A percentile compares a stretch with the other conserved stretches of the same genome.
phyloP scores from a whole-genome alignment of 106 monocot genomes.

The Narthecium ossifragum region DNA sequence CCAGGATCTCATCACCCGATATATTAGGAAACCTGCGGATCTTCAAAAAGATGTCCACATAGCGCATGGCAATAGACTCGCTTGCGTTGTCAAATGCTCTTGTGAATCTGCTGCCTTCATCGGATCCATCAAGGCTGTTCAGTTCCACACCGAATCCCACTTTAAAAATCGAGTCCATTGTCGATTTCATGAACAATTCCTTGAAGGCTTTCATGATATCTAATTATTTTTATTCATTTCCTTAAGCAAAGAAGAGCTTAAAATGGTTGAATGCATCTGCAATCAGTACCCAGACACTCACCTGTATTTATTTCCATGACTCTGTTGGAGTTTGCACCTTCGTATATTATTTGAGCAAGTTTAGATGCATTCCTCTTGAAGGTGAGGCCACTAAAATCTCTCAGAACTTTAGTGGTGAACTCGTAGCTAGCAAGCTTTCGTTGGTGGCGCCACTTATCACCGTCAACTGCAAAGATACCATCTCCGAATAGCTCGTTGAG shows the following conservation, averaged over 20 bases:
- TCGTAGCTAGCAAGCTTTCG: conserved; percentile 20
- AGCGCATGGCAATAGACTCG: conserved; percentile 1
- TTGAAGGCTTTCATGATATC: background rate
- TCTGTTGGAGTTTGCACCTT: background rate
- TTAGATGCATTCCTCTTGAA: conserved; percentile 10
- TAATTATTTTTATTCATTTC: background rate
- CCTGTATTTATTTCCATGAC: conserved; percentile 13
- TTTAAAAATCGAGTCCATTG: conserved; percentile 33
- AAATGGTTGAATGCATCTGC: too few relatives aligned
- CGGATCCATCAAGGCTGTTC: conserved; percentile 12
- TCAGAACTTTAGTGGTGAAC: conserved; percentile 9
- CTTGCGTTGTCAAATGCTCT: conserved; percentile 26
- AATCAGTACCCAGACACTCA: background rate
- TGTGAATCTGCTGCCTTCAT: conserved; percentile 9
- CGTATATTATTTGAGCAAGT: background rate
- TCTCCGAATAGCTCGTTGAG: conserved; percentile 19
- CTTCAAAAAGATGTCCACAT: conserved; percentile 17
- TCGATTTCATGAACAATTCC: conserved; percentile 29
- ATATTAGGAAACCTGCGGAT: conserved; percentile 10
- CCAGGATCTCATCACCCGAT: too few relatives aligned
- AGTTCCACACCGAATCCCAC: conserved; percentile 26
- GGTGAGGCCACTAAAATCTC: conserved; percentile 6
- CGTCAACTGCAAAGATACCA: conserved; percentile 30
- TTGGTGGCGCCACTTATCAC: conserved; percentile 25
- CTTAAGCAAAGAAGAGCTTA: too few relatives aligned